Percentiles rank a stretch among this genome's conserved stretches.
Evolutionary conservation across 148 eudicot species (phyloP).

Genomic region (Spergularia bocconei): DNA sequence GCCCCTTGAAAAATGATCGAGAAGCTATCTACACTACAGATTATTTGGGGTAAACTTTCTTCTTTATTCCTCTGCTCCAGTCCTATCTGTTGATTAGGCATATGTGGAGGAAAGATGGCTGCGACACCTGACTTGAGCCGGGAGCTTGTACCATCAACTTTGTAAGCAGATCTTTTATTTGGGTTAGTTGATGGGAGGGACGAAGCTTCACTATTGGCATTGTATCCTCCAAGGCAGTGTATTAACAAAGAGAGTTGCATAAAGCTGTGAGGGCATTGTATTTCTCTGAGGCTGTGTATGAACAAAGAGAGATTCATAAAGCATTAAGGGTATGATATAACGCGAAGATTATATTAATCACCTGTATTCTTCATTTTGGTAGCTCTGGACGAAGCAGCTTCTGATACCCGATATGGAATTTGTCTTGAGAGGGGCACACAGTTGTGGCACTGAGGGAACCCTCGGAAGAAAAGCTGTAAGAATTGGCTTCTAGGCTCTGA

Average conservation of each 20-base stretch:
- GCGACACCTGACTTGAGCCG: slow-evolving; percentile 9
- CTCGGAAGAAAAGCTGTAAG: slow-evolving; percentile 7
- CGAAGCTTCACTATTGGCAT: neutral
- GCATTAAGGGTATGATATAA: slow-evolving; percentile 1
- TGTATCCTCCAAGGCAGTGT: neutral
- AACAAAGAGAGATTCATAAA: neutral
- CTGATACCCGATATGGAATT: neutral
- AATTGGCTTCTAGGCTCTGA: neutral
- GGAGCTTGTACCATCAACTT: slow-evolving; percentile 7
- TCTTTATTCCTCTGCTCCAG: neutral
- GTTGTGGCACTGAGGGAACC: neutral
- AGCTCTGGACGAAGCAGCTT: slow-evolving; percentile 5
- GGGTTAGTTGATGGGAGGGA: slow-evolving; percentile 1
- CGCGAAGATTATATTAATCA: slow-evolving; percentile 1
- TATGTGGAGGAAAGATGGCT: neutral
- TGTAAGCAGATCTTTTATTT: slow-evolving; percentile 4
- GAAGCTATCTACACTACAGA: neutral
- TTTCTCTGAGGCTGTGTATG: neutral
- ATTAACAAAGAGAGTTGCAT: neutral
- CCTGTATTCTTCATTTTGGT: slow-evolving; percentile 5
- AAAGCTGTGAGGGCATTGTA: neutral
- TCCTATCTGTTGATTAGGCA: neutral
- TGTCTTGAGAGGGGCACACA: slow-evolving; percentile 9
- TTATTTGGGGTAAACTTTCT: neutral
- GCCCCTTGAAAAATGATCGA: slow-evolving; percentile 23